Evolutionary conservation across 1,284 basidiomycete species (phyloP).

Genomic region (Xanthoconium separans): DNA sequence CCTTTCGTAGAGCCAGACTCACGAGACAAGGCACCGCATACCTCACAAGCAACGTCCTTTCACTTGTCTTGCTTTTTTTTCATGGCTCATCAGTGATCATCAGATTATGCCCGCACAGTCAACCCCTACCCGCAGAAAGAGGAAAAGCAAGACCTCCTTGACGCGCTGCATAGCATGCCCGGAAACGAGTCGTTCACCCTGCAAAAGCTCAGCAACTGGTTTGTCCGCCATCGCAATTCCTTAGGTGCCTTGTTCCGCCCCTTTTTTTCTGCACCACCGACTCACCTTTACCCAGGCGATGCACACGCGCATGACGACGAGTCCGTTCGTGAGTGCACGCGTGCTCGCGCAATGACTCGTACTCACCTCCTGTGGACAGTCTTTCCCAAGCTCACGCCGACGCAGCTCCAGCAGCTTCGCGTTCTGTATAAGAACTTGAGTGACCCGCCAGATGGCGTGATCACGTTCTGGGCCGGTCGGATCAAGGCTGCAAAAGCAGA

Average conservation of each 20-base stretch:
- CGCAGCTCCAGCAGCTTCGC: slow-evolving; percentile 25
- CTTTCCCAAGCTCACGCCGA: slow-evolving; percentile 27
- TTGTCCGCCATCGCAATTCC: slow-evolving; percentile 23
- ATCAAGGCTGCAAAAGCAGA: slow-evolving; percentile 22
- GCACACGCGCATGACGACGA: slow-evolving; percentile 22
- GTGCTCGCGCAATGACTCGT: not conserved
- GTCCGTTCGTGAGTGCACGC: slow-evolving; percentile 19
- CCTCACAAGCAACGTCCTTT: slow-evolving; percentile 13
- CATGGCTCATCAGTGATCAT: not conserved
- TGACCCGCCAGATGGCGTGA: slow-evolving; percentile 22
- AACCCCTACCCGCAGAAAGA: slow-evolving; percentile 11
- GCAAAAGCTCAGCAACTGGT: slow-evolving; percentile 23
- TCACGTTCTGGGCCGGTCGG: slow-evolving; percentile 28
- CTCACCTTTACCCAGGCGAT: not conserved
- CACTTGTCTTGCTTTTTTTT: not conserved
- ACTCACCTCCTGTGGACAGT: slow-evolving; percentile 15
- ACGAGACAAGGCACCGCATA: slow-evolving; percentile 13
- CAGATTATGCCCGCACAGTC: slow-evolving; percentile 21
- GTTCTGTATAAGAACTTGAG: slow-evolving; percentile 14
- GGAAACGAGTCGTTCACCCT: slow-evolving; percentile 24
- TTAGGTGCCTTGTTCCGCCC: not conserved
- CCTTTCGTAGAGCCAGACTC: slow-evolving; percentile 3
- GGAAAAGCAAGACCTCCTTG: slow-evolving; percentile 22
- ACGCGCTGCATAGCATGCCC: slow-evolving; percentile 17
- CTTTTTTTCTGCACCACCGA: not conserved